Evolutionary conservation across 2,329 filamentous ascomycete genomes (phyloP).

Genomic region (Fragosphaeria purpurea): DNA sequence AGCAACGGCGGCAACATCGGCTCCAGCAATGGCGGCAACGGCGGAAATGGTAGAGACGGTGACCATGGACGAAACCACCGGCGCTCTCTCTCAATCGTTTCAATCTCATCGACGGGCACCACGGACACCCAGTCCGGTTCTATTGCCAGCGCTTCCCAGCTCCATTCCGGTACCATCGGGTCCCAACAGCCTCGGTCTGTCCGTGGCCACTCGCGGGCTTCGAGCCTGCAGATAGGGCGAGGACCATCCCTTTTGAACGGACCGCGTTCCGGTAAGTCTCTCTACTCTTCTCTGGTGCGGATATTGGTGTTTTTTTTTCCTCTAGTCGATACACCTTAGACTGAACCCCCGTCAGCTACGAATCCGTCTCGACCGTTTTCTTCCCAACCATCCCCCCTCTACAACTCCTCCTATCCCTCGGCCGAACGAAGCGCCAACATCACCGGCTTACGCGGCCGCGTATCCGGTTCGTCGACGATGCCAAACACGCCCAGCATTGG

Average conservation of each 20-base stretch:
- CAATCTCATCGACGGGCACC: slow-evolving; percentile 50
- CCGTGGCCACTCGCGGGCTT: slow-evolving; percentile 64
- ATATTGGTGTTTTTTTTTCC: background rate
- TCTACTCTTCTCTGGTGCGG: too few relatives aligned
- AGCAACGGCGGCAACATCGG: background rate
- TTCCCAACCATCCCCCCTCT: slow-evolving; percentile 38
- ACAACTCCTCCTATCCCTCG: slow-evolving; percentile 45
- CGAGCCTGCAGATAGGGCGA: slow-evolving; percentile 67
- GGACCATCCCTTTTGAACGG: slow-evolving; percentile 29
- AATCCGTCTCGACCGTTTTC: slow-evolving; percentile 34
- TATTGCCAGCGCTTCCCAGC: background rate
- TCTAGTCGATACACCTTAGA: background rate
- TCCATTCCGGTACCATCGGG: background rate
- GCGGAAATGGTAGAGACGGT: slow-evolving; percentile 35
- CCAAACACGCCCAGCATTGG: slow-evolving; percentile 34
- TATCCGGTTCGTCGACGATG: slow-evolving; percentile 31
- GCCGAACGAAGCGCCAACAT: slow-evolving; percentile 21
- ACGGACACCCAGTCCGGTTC: slow-evolving; percentile 14
- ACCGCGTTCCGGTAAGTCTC: slow-evolving; percentile 27
- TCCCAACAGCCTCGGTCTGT: slow-evolving; percentile 32
- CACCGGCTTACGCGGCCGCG: slow-evolving; percentile 26
- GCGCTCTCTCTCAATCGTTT: slow-evolving; percentile 73
- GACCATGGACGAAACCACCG: slow-evolving; percentile 37
- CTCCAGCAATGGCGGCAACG: slow-evolving; percentile 12
- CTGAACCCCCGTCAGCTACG: slow-evolving; percentile 20